Conservation (phyloP, 2,329 filamentous ascomycete species). For the Aspergillus ochraceus region DNA sequence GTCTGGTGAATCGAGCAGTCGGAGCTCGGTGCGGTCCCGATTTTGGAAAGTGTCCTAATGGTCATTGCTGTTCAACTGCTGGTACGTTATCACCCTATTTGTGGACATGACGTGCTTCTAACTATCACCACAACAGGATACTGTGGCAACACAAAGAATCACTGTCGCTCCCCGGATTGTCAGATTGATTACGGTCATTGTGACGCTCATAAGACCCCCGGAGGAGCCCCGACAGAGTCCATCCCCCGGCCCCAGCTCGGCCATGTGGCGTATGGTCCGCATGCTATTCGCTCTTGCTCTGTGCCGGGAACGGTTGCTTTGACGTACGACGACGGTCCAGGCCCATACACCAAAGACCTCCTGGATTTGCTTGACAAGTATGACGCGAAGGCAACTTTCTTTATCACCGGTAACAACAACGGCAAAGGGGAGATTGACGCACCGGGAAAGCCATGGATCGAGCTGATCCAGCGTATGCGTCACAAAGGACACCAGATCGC, state of each 20-base stretch:
- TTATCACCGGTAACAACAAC: conserved; percentile 56
- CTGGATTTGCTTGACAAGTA: conserved; percentile 62
- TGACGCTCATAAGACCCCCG: conserved; percentile 36
- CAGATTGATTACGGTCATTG: conserved; percentile 41
- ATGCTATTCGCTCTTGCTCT: conserved; percentile 39
- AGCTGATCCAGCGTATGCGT: conserved; percentile 43
- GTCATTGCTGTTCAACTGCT: conserved; percentile 40
- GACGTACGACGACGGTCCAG: conserved; percentile 68
- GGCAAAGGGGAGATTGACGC: conserved; percentile 47
- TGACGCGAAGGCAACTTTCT: conserved; percentile 67
- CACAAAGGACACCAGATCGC: conserved; percentile 51
- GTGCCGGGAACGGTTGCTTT: conserved; percentile 62
- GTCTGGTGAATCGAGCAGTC: conserved; percentile 16
- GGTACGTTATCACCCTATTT: conserved; percentile 25
- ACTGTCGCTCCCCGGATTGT: conserved; percentile 44
- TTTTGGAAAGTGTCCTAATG: conserved; percentile 33
- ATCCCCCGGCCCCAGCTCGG: conserved; percentile 39
- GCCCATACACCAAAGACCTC: conserved; percentile 60
- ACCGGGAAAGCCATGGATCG: conserved; percentile 36
- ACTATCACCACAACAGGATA: conserved; percentile 28
- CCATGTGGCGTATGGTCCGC: conserved; percentile 36
- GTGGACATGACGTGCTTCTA: background rate
- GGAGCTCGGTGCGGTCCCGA: conserved; percentile 37
- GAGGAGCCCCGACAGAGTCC: conserved; percentile 35
- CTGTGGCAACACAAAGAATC: conserved; percentile 36